A percentile compares a stretch with the other conserved stretches of the same genome.
Conservation (phyloP, 2,329 filamentous ascomycete species). For the Sarocladiaceae sp. region DNA sequence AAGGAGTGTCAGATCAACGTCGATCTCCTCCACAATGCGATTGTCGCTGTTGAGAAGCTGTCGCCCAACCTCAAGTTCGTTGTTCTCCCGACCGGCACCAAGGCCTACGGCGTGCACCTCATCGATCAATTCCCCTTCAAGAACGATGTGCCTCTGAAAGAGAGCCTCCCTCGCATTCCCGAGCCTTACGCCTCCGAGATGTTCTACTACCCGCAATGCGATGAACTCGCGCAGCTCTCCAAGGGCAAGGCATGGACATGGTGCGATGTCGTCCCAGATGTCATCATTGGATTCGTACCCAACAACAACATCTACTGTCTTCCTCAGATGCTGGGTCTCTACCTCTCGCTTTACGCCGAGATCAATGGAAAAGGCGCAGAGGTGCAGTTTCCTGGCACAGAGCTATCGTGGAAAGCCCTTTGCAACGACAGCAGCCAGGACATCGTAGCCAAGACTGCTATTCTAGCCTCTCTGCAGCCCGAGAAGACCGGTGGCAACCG, state of each 20-base stretch:
- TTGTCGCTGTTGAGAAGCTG: conserved; percentile 29
- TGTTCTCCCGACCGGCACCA: conserved; percentile 34
- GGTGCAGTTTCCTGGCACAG: conserved; percentile 29
- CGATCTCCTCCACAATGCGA: conserved; percentile 29
- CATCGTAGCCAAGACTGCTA: conserved; percentile 31
- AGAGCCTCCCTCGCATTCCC: conserved; percentile 32
- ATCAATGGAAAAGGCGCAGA: conserved; percentile 28
- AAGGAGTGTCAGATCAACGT: conserved; percentile 29
- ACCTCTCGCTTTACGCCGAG: conserved; percentile 28
- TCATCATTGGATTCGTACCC: conserved; percentile 36
- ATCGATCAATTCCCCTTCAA: conserved; percentile 21
- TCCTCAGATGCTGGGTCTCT: conserved; percentile 31
- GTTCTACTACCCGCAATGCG: conserved; percentile 40
- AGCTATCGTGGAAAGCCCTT: conserved; percentile 24
- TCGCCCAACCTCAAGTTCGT: conserved; percentile 31
- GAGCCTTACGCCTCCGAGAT: conserved; percentile 34
- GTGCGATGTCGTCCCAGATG: conserved; percentile 36
- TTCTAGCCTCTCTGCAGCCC: conserved; percentile 33
- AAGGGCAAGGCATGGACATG: conserved; percentile 35
- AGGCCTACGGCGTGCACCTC: conserved; percentile 29
- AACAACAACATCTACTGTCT: conserved; percentile 36
- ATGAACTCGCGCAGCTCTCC: conserved; percentile 27
- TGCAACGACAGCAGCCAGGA: conserved; percentile 31
- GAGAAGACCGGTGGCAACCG: conserved; percentile 28
- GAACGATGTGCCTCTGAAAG: conserved; percentile 28